Evolutionary conservation across 2,329 filamentous ascomycete genomes (phyloP).

Genomic region (Chrysosporium queenslandicum): DNA sequence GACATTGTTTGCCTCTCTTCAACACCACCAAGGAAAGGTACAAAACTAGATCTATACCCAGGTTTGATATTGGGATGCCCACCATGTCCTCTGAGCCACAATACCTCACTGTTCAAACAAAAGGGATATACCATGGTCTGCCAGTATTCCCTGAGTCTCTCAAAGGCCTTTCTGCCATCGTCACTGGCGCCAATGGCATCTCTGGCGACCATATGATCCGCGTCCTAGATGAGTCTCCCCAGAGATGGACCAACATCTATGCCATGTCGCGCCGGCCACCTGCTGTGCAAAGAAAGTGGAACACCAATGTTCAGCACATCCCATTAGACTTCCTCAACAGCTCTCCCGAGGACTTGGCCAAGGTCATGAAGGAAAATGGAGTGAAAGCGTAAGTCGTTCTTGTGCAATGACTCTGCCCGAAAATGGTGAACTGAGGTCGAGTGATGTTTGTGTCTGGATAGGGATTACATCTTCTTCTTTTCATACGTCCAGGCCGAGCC

Average conservation of each 20-base stretch:
- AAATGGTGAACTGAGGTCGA: too few species aligned
- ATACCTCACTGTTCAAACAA: conserved; percentile 12
- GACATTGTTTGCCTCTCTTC: neutral
- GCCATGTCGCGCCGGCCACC: conserved; percentile 41
- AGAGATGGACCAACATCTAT: conserved; percentile 46
- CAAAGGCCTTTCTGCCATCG: conserved; percentile 41
- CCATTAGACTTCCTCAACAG: conserved; percentile 29
- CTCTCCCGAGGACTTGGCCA: conserved; percentile 24
- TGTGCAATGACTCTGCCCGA: too few species aligned
- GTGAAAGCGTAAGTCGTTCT: conserved; percentile 22
- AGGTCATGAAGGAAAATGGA: conserved; percentile 20
- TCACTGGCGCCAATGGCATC: conserved; percentile 47
- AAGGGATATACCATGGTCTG: conserved; percentile 43
- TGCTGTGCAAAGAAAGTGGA: conserved; percentile 30
- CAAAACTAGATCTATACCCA: neutral
- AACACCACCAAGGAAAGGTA: neutral
- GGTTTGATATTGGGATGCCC: neutral
- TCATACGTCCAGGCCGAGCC: conserved; percentile 45
- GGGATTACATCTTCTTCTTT: conserved; percentile 45
- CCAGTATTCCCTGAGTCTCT: conserved; percentile 38
- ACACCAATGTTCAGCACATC: conserved; percentile 36
- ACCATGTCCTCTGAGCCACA: conserved; percentile 1
- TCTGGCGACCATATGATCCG: conserved; percentile 45
- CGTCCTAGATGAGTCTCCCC: conserved; percentile 38
- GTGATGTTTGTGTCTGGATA: too few species aligned